Evolutionary conservation across 1,284 basidiomycete genomes (phyloP), one percentile per base, ranked within the genome.

Genomic region (Fomitopsis schrenkii): DNA sequence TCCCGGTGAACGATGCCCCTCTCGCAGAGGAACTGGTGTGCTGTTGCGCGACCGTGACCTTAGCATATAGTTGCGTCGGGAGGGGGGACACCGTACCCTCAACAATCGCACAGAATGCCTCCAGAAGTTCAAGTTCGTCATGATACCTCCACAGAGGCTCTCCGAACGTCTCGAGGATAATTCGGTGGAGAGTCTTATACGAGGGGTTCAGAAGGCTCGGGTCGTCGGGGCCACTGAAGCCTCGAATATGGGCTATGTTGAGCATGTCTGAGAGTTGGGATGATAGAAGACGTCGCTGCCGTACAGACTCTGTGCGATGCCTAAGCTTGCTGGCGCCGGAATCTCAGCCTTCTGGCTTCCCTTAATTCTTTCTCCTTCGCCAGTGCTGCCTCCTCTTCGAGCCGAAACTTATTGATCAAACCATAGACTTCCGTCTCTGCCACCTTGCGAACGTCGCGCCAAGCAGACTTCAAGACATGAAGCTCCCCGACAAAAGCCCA

Each of bases 391-490:
- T 45, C 42, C 42, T n/a, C 17, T 45, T 45, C 22, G 4, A 19
- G 9, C 22, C 22, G 17, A 8, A 26, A 15, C 6, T 45, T 35
- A 12, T n/a, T 30, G 36, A 58, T 52, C 28, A 22, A 8, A 10
- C 45, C n/a, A 30, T 67, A 63, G 33, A 67, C 57, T 0, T 10
- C n/a, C 6, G 67, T 58, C 50, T 68, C 67, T 6, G 59, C 12
- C n/a, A 40, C 7, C 8, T 62, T 61, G 14, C 38, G 28, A 17
- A 45, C 55, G 28, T 40, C 50, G 6, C 66, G 60, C 67, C 67
- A 69, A 2, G 63, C 48, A 17, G 58, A 57, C 59, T 67, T 69
- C 58, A 69, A 7, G 5, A 67, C 52, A 45, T 62, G 59, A 2
- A 55, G 30, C 8, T 52, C 12, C 48, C 50, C 28, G 8, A 22